Base-by-base conservation (phyloP, 139 green algal genomes). In the Pleodorina starrii region DNA sequence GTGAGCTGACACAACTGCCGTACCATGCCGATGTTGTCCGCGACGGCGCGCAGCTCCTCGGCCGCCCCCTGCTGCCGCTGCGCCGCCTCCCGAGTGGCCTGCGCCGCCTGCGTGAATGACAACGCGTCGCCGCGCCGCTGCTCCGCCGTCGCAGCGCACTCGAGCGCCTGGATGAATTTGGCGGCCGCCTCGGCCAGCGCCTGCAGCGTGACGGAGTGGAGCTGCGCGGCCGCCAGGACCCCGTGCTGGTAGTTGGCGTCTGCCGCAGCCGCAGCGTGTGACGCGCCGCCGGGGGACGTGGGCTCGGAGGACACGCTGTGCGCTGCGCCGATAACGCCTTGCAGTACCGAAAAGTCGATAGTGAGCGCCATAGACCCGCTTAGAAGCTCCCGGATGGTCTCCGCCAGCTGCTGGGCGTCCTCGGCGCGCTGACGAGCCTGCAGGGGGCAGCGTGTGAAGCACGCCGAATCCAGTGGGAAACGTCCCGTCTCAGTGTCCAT, bases 151-250 rank as follows among this genome's bases (percentile, higher is more conserved):
- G 57, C 44, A 0, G 82, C 63, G 5, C 21, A 27, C 0, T 51
- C 21, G 0, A 88, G 44, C 3, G 82, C 63, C 2, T 88, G 38
- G 5, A 79, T 40, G 21, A 80, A 38, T 19, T 71, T 69, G 0
- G 66, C 38, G 5, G 66, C 44, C 19, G 82, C 82, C n/a, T 88
- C 82, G 1, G 82, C 9, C 35, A 88, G 17, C 1, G 82, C 66
- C 46, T 88, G 82, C 63, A 88, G 46, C 0, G 66, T 88, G 7
- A 88, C 82, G 44, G 82, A 88, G 32, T 88, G 82, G n/a, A 88
- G n/a, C 66, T 88, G 82, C 23, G 82, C 63, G 12, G 44, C 44
- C 0, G 82, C 63, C 46, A 88, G n/a, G 16, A 69, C 17, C 0
- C 66, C 48, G 21, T 69, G 76, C 17, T 23, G 68, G 68, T 48